Conservation (phyloP, 202 grass and related monocot species). For the Hordeum pubiflorum region DNA sequence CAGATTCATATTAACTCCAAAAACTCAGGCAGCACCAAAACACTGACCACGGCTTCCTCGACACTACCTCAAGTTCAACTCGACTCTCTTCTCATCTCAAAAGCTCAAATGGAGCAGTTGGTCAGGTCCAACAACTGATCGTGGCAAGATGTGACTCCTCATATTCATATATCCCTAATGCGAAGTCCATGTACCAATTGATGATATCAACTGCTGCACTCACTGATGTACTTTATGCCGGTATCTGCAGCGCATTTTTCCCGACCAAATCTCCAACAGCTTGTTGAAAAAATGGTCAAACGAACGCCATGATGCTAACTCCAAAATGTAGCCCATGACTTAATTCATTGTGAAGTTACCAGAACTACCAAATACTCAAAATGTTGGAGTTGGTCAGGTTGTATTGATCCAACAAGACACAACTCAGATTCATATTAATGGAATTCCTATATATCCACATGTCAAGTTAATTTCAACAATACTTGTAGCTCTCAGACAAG, state of each 20-base stretch:
- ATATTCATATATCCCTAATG: slow-evolving; percentile 26
- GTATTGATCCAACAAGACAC: neutral
- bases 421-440: slow-evolving; percentile 23
- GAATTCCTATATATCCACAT: slow-evolving; percentile 12
- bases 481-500: neutral
- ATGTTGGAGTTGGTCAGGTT: neutral
- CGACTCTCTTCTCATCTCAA: neutral
- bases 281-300: slow-evolving; percentile 33
- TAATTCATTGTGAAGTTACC: neutral
- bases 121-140: neutral
- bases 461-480: slow-evolving; percentile 11
- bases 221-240: neutral
- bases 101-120: neutral
- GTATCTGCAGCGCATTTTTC: neutral
- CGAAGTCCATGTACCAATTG: neutral
- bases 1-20: slow-evolving; percentile 19
- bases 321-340: neutral
- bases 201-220: neutral
- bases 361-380: neutral
- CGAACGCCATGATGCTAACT: slow-evolving; percentile 17
- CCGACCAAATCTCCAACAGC: slow-evolving; percentile 10
- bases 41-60: neutral
- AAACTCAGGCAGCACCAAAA: neutral
- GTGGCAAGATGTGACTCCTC: neutral
- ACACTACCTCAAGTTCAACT: neutral